phyloP scores from a whole-genome alignment of 2,329 filamentous ascomycete species.

The Clarireedia hainanense region DNA sequence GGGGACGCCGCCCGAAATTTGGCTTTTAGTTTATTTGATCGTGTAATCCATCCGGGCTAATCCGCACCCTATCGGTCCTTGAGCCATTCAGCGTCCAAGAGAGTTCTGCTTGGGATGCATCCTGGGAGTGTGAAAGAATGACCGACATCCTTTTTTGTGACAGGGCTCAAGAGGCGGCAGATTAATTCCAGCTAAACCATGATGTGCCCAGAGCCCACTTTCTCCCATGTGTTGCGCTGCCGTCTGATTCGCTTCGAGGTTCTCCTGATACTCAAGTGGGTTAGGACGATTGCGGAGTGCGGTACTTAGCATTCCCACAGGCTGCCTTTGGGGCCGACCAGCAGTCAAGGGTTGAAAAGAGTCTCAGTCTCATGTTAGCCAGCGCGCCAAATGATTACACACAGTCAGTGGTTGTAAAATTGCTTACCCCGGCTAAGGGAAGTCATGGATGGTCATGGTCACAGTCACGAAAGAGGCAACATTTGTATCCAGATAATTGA shows the following conservation, averaged over 20 bases:
- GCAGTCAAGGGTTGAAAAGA: not conserved
- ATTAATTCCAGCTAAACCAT: not conserved
- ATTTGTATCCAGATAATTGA: not conserved
- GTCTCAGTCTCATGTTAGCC: conserved; percentile 11
- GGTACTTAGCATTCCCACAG: not conserved
- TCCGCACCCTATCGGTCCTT: not conserved
- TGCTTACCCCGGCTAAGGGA: too few species aligned
- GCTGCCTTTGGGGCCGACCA: not conserved
- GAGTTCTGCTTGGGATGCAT: not conserved
- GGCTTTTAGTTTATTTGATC: conserved; percentile 9
- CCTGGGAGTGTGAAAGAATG: not conserved
- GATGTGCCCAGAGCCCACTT: too few species aligned
- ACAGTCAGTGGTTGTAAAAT: conserved; percentile 10
- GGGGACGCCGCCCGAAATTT: conserved; percentile 1
- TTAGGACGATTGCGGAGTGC: too few species aligned
- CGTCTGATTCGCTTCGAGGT: too few species aligned
- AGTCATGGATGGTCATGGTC: not conserved
- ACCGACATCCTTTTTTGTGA: not conserved
- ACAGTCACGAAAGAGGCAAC: not conserved
- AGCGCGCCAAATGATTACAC: conserved; percentile 11
- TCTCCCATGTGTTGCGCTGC: too few species aligned
- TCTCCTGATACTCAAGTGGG: too few species aligned
- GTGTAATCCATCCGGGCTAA: conserved; percentile 12
- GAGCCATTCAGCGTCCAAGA: not conserved
- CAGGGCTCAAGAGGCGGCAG: not conserved